Evolutionary conservation across 2,329 filamentous ascomycete species (phyloP), one percentile per base, ranked within the genome.

Genomic region (Trichoderma brevicompactum): DNA sequence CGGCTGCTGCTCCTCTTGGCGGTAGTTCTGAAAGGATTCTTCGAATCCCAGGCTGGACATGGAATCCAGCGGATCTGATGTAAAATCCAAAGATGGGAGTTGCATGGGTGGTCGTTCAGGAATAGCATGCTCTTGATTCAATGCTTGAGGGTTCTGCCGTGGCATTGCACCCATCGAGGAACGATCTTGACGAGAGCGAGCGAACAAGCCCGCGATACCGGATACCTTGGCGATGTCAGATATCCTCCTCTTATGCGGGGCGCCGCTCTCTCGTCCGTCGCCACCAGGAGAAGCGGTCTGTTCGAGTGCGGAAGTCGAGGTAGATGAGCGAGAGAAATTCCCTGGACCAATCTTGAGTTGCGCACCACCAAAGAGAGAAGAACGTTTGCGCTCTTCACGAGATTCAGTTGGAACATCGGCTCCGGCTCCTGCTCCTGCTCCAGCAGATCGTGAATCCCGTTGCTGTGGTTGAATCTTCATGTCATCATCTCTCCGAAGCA

Each of bases 221-320:
- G 81, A 69, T 12, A 70, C 70, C 34, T 73, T 72, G 28, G 71
- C 62, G 12, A 78, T 70, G 17, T 63, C 74, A 0, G 82, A 83
- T 65, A 85, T 81, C 10, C 82, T 76, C 67, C 81, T 83, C 73
- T 81, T 84, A 13, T 69, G 65, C 3, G 69, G 61, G 28, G 66
- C 55, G 15, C 64, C 65, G 15, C 68, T 61, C 46, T 66, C 55
- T 44, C 58, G 46, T 38, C 46, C 59, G 6, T 59, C 65, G n/a
- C 28, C 38, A 8, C 38, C 48, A 46, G 48, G 44, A 41, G 61
- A 41, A 28, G 62, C 67, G n/a, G 64, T 66, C 9, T 67, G 64
- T 32, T 73, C 72, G 7, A 69, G 68, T 8, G 69, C 60, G 7
- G 72, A 38, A 32, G 66, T 72, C 2, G 73, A 72, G 6, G 67